Base-by-base conservation (phyloP, 1,284 basidiomycete species). In the Rhodotorula sp. region DNA sequence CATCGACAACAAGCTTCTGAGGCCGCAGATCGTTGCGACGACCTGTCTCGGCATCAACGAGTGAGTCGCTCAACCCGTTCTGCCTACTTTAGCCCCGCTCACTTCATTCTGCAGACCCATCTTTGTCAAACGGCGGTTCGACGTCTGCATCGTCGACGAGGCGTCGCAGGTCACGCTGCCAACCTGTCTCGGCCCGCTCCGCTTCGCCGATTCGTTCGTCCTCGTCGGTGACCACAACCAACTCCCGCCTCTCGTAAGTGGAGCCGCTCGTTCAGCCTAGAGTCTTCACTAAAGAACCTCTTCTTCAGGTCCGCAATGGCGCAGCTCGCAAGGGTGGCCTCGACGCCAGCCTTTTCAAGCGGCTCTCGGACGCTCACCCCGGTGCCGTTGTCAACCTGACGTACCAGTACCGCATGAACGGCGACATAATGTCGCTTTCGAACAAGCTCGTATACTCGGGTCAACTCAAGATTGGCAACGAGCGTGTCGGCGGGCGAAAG, bases 121-220 rank as follows among this genome's bases (percentile, higher is more conserved):
- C 9, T 98, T 99, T 80, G 85, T 86, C 52, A 86, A 89, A 30
- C 85, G 92, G 10, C 86, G 83, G 15, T 99, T 99, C 77, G 94
- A 99, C 80, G 95, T 94, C 77, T 99, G 95, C 81, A 97, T 99
- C 68, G 89, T 99, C 20, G 96, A 99, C 75, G 96, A 99, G 79
- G 96, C 95, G 0, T 97, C 94, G 0, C 96, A 99, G 80, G 94
- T 99, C 72, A 97, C 95, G 0, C 81, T 99, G 4, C 96, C 96
- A 0, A 94, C 94, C 0, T 97, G 93, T 77, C 83, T 99, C 1
- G 95, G 96, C 0, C 95, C 96, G 0, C 82, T 99, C 10, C 87
- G 94, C 0, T 92, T 89, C 75, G 92, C 94, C 5, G 86, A 93
- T 58, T 91, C 85, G 62, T 99, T 98, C 74, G 87, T 99, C 1